phyloP scores from a whole-genome alignment of 1,284 basidiomycete genomes.

The Sporisorium reilianum region DNA sequence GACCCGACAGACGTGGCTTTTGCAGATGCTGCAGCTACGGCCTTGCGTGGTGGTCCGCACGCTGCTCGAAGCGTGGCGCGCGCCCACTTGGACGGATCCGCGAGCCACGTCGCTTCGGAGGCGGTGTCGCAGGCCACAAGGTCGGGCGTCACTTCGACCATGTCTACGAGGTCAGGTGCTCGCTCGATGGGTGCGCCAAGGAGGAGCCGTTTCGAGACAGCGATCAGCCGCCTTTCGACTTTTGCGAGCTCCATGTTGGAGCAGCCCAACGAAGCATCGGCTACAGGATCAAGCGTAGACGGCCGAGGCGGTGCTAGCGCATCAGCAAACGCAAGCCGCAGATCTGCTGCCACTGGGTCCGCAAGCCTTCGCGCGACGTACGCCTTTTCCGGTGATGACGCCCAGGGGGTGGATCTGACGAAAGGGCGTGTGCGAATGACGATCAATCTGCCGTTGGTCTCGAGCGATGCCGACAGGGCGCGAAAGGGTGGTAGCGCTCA shows the following conservation, averaged over 20 bases:
- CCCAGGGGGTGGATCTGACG: slow-evolving; percentile 61
- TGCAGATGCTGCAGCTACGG: slow-evolving; percentile 7
- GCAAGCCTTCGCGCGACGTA: slow-evolving; percentile 62
- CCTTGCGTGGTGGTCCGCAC: slow-evolving; percentile 4
- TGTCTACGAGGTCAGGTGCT: slow-evolving; percentile 8
- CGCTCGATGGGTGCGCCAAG: slow-evolving; percentile 12
- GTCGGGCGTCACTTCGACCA: slow-evolving; percentile 19
- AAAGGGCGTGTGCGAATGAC: slow-evolving; percentile 65
- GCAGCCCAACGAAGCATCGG: slow-evolving; percentile 25
- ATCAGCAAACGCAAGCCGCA: neutral
- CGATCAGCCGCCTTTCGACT: slow-evolving; percentile 60
- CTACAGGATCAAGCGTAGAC: slow-evolving; percentile 1
- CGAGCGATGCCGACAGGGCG: slow-evolving; percentile 40
- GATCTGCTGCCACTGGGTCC: neutral
- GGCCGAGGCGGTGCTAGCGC: slow-evolving; percentile 4
- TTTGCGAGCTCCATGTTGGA: slow-evolving; percentile 63
- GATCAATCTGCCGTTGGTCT: slow-evolving; percentile 65
- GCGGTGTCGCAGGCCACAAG: slow-evolving; percentile 8
- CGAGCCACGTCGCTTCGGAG: neutral
- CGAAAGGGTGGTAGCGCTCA: slow-evolving; percentile 48
- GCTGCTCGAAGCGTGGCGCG: neutral
- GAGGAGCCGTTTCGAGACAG: slow-evolving; percentile 48
- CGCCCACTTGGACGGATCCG: neutral
- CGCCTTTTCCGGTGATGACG: slow-evolving; percentile 64
- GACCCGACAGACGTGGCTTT: neutral